Percentiles rank a stretch among this genome's conserved stretches.
Evolutionary conservation across 192 early-diverging fungal genomes (phyloP).

Genomic region (Dimargaris xerosporica): DNA sequence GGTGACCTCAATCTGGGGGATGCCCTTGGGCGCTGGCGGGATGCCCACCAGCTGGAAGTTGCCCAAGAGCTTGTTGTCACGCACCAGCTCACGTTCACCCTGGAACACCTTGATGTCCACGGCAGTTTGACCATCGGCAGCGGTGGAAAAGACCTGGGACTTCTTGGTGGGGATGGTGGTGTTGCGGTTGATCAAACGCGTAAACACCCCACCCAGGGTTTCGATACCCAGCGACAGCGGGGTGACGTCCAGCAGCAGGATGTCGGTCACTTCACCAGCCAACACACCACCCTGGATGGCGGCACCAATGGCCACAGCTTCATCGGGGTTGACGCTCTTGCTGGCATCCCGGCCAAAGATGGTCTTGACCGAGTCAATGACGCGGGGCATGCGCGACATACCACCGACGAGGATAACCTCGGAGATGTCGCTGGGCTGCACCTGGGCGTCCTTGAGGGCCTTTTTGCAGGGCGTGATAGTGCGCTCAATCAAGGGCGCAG

Average conservation of each 20-base stretch:
- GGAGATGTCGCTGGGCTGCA: conserved; percentile 62
- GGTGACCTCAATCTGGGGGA: conserved; percentile 95
- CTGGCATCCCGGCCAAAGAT: conserved; percentile 84
- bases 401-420: conserved; percentile 97
- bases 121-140: conserved; percentile 94
- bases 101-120: conserved; percentile 98
- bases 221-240: conserved; percentile 97
- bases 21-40: conserved; percentile 91
- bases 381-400: conserved; percentile 96
- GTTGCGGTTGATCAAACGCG: conserved; percentile 91
- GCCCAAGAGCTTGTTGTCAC: conserved; percentile 96
- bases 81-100: conserved; percentile 92
- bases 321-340: conserved; percentile 96
- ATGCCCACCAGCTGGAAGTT: conserved; percentile 94
- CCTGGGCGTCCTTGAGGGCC: conserved; percentile 90
- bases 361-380: conserved; percentile 77
- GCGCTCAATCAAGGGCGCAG: conserved; percentile 64
- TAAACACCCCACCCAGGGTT: conserved; percentile 95
- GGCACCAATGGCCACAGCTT: conserved; percentile 95
- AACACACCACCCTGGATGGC: conserved; percentile 97
- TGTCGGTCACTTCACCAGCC: conserved; percentile 89
- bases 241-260: conserved; percentile 91
- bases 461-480: conserved; percentile 89
- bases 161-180: conserved; percentile 99
- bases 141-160: conserved; percentile 97